Conservation (phyloP, 179 eudicot genomes). For the Beta lomatogona region DNA sequence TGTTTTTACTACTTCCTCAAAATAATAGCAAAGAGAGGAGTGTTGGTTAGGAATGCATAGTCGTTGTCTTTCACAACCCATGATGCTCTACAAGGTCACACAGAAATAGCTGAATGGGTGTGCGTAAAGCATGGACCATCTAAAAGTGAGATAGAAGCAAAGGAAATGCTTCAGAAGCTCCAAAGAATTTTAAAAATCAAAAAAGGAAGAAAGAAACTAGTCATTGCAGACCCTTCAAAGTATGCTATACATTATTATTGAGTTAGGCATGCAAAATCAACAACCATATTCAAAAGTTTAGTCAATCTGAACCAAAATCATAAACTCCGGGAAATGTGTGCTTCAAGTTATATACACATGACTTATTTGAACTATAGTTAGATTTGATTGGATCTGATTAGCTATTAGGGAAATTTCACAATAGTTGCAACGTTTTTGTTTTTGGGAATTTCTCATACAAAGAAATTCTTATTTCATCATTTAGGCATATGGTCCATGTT, state of each 20-base stretch:
- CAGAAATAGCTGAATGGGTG: constrained; percentile 11
- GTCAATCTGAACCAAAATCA: background rate
- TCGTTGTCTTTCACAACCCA: constrained; percentile 6
- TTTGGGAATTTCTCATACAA: no score
- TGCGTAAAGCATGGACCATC: constrained; percentile 24
- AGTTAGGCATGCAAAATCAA: constrained; percentile 11
- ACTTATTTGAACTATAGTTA: no score
- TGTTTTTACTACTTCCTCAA: background rate
- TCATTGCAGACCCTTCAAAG: background rate
- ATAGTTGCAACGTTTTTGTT: no score
- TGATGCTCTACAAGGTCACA: constrained; percentile 14
- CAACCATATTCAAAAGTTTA: constrained; percentile 6
- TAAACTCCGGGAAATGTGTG: no score
- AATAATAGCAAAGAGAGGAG: constrained; percentile 4
- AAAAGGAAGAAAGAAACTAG: background rate
- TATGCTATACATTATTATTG: background rate
- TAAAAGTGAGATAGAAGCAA: constrained; percentile 26
- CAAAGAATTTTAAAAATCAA: background rate
- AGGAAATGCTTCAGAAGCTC: background rate
- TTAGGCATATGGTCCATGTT: no score
- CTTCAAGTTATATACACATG: background rate
- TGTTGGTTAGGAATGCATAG: constrained; percentile 9
- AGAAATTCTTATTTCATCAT: no score
- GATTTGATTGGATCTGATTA: no score
- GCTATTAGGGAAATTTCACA: no score